Conservation (phyloP, 306 rosid genomes). For the Quercus dentata region DNA sequence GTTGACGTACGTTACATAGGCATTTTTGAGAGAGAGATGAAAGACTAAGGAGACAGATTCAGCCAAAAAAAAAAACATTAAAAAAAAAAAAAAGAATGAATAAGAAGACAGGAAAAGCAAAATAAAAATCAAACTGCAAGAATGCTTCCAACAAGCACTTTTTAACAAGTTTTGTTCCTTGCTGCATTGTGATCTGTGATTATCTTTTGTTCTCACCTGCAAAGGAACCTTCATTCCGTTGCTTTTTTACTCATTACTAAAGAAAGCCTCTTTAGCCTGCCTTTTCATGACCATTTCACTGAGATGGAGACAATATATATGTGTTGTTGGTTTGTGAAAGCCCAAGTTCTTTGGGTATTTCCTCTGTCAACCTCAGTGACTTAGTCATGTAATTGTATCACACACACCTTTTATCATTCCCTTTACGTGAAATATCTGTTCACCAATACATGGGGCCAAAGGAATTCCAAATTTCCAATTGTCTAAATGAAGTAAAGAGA, state of each 20-base stretch:
- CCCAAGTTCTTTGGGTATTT: conserved; percentile 24
- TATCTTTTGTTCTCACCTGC: conserved; percentile 21
- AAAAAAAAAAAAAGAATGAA: too few species aligned
- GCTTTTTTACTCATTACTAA: conserved; percentile 18
- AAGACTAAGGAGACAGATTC: not conserved
- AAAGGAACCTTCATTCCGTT: conserved; percentile 32
- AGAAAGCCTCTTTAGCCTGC: conserved; percentile 3
- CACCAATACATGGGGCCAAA: conserved; percentile 22
- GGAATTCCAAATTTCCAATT: not conserved
- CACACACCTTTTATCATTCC: conserved; percentile 9
- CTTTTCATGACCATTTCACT: conserved; percentile 5
- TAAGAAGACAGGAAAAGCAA: too few species aligned
- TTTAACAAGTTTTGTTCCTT: conserved; percentile 14
- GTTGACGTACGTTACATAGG: too few species aligned
- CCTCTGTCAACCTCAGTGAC: conserved; percentile 36
- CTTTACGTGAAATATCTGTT: conserved; percentile 15
- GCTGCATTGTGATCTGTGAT: conserved; percentile 7
- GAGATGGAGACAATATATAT: conserved; percentile 19
- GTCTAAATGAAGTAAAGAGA: not conserved
- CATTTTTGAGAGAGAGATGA: not conserved
- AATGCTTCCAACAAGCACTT: conserved; percentile 18
- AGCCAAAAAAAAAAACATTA: too few species aligned
- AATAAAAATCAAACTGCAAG: not conserved
- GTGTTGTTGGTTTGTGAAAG: conserved; percentile 12
- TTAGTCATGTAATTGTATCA: not conserved